Evolutionary conservation across 352 stramenopile species (phyloP).

Genomic region (Globisporangium irregulare): DNA sequence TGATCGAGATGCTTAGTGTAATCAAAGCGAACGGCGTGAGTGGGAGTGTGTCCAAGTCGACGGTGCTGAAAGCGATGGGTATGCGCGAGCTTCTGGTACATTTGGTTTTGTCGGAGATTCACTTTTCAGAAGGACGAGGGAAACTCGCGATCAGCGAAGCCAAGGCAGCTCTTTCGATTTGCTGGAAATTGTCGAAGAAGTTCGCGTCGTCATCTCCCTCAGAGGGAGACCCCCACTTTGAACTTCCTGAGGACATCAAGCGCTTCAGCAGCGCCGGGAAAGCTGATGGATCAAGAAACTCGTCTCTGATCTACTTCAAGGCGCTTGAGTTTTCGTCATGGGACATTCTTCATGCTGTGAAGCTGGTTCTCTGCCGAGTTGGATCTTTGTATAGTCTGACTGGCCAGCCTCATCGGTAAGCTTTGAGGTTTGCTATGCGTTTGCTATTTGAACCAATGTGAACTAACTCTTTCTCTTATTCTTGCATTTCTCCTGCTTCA

Average conservation of each 20-base stretch:
- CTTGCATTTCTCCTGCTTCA: slow-evolving; percentile 7
- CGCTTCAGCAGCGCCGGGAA: background rate
- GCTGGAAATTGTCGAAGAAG: slow-evolving; percentile 60
- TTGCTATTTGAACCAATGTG: background rate
- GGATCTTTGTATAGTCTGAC: slow-evolving; percentile 47
- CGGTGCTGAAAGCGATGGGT: slow-evolving; percentile 31
- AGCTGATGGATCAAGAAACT: slow-evolving; percentile 12
- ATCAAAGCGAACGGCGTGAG: slow-evolving; percentile 12
- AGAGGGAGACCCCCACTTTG: slow-evolving; percentile 24
- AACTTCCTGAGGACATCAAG: slow-evolving; percentile 41
- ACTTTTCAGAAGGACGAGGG: slow-evolving; percentile 44
- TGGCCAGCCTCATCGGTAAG: slow-evolving; percentile 52
- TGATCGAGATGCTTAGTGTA: slow-evolving; percentile 4
- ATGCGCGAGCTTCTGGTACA: slow-evolving; percentile 58
- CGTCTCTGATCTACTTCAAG: slow-evolving; percentile 50
- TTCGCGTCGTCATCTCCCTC: slow-evolving; percentile 22
- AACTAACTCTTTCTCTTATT: background rate
- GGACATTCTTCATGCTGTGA: slow-evolving; percentile 57
- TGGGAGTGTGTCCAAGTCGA: background rate
- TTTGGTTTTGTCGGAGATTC: slow-evolving; percentile 48
- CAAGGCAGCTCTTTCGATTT: slow-evolving; percentile 61
- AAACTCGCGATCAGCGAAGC: slow-evolving; percentile 45
- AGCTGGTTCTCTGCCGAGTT: slow-evolving; percentile 59
- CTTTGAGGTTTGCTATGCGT: background rate
- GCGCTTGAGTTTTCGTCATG: slow-evolving; percentile 71